phyloP scores from a whole-genome alignment of 1,139 yeast species.

The Sugiyamaella neomexicana region DNA sequence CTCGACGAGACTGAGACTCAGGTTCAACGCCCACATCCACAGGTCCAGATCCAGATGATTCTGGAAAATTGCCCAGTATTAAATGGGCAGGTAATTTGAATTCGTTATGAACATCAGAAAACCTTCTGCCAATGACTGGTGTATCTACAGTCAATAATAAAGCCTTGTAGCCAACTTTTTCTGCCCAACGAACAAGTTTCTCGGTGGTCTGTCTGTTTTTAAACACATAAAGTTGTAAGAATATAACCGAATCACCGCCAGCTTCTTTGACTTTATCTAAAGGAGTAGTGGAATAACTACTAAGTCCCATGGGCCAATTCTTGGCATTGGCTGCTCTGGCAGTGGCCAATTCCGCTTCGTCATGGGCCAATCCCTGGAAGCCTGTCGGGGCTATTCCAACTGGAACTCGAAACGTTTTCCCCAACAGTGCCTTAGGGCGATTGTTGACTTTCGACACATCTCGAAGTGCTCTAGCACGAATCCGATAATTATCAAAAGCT shows the following conservation, averaged over 20 bases:
- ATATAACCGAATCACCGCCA: constrained; percentile 37
- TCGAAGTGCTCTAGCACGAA: constrained; percentile 49
- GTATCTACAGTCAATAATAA: constrained; percentile 67
- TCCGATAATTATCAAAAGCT: constrained; percentile 37
- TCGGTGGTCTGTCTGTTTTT: constrained; percentile 47
- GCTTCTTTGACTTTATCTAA: constrained; percentile 39
- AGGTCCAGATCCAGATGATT: constrained; percentile 28
- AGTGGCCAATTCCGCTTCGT: constrained; percentile 57
- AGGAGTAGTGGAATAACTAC: constrained; percentile 39
- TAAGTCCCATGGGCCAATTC: constrained; percentile 41
- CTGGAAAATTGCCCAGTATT: constrained; percentile 38
- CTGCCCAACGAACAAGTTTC: constrained; percentile 50
- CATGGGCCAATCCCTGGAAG: constrained; percentile 61
- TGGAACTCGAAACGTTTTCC: constrained; percentile 49
- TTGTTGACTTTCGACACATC: constrained; percentile 46
- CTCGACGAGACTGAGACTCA: constrained; percentile 28
- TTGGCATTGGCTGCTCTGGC: constrained; percentile 38
- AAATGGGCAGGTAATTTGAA: constrained; percentile 45
- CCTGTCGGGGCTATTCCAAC: constrained; percentile 69
- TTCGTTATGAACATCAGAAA: constrained; percentile 51
- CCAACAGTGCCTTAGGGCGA: constrained; percentile 44
- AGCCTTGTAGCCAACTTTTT: constrained; percentile 56
- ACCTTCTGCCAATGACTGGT: constrained; percentile 64
- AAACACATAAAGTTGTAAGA: constrained; percentile 50
- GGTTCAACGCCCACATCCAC: constrained; percentile 37